phyloP scores from a whole-genome alignment of 2,329 filamentous ascomycete species.

The Diplodia sapinea region DNA sequence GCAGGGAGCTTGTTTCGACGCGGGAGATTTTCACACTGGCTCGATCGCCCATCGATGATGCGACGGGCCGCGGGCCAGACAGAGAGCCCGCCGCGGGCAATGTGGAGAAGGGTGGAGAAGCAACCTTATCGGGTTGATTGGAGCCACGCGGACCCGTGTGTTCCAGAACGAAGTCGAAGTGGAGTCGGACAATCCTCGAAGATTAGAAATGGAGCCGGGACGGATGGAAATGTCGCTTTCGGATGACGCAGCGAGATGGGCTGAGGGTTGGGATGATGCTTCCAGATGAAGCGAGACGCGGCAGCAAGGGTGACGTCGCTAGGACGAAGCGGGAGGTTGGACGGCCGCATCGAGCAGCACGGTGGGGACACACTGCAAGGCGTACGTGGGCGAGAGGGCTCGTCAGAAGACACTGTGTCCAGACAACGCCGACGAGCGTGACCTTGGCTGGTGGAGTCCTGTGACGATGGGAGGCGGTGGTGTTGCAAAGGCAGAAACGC shows the following conservation, averaged over 20 bases:
- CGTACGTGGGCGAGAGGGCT: background rate
- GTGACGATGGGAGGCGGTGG: background rate
- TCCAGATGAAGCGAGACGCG: slow-evolving; percentile 13
- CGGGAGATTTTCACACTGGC: slow-evolving; percentile 25
- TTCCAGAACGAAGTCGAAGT: slow-evolving; percentile 27
- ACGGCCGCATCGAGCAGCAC: background rate
- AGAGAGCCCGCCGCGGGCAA: slow-evolving; percentile 14
- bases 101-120: slow-evolving; percentile 28
- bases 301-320: slow-evolving; percentile 13
- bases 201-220: slow-evolving; percentile 6
- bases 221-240: background rate
- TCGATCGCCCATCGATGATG: slow-evolving; percentile 10
- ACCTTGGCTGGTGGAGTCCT: slow-evolving; percentile 10
- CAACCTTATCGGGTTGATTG: slow-evolving; percentile 24
- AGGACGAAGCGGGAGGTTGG: slow-evolving; percentile 9
- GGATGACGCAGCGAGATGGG: slow-evolving; percentile 18
- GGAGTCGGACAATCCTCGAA: slow-evolving; percentile 16
- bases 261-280: background rate
- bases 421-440: slow-evolving; percentile 11
- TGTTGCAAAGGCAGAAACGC: slow-evolving; percentile 1
- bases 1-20: slow-evolving; percentile 19
- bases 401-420: slow-evolving; percentile 15
- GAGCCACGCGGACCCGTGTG: slow-evolving; percentile 9
- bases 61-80: slow-evolving; percentile 21
- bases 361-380: slow-evolving; percentile 7